Base-by-base conservation (phyloP, 2,329 filamentous ascomycete species). In the Pseudocercospora cruenta region DNA sequence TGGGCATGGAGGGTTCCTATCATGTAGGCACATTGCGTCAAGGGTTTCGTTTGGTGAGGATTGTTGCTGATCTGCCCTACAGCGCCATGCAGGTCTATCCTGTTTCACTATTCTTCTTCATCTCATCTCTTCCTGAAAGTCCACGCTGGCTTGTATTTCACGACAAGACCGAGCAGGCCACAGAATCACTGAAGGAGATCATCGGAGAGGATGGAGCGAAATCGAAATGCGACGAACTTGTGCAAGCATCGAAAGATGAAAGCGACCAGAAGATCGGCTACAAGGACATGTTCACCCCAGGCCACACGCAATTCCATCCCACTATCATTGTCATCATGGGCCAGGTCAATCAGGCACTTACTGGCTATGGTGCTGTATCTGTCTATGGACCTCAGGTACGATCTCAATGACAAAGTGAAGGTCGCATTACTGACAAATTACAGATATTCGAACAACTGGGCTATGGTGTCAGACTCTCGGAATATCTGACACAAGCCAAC, bases 1-100 rank as follows among this genome's bases (percentile, higher is more conserved):
- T 88, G 86, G 87, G 86, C 87, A 0, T 89, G 87, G 87, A 79
- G 87, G 26, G 80, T 83, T 2, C 87, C 87, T 0, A 88, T 89
- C 68, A 82, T 88, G 55, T 58, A 26, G 9, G 55, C 47, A 22
- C 47, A 22, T 26, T 43, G 4, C 53, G n/a, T 19, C 9, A n/a
- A 21, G 55, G 12, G 14, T 19, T 1, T 55, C 7, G 22, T 55
- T 4, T 10, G 16, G 10, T 31, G 51, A 10, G 22, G 31, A 3
- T 33, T 12, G 10, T 14, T 22, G n/a, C 55, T 39, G 28, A 36
- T 19, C 7, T 39, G 8, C 4, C n/a, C 2, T 3, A 9, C 24
- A 58, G 55, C 22, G 78, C 81, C 39, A 89, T 89, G 87, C 86
- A 88, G 73, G 72, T 84, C 1, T 89, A 87, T 70, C 87, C 87